phyloP scores from a whole-genome alignment of 768 basidiomycete species.

The Boletus huronensis region DNA sequence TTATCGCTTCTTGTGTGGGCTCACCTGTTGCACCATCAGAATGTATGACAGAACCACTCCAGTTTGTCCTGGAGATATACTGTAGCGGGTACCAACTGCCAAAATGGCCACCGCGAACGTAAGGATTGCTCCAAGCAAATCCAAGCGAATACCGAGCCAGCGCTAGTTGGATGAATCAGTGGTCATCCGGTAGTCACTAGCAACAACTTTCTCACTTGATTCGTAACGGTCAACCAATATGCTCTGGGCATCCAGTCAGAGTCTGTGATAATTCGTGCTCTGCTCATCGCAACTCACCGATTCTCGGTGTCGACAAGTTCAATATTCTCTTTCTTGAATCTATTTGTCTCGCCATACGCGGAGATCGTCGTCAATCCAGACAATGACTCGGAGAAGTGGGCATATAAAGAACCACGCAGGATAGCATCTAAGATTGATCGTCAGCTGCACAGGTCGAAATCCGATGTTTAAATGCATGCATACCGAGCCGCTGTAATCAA shows the following conservation, averaged over 20 bases:
- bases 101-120: slow-evolving; percentile 80
- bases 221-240: slow-evolving; percentile 82
- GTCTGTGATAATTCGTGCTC: background rate
- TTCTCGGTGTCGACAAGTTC: slow-evolving; percentile 82
- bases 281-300: slow-evolving; percentile 39
- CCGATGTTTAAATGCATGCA: background rate
- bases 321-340: slow-evolving; percentile 76
- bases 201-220: slow-evolving; percentile 49
- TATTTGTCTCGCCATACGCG: slow-evolving; percentile 74
- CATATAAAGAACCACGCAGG: slow-evolving; percentile 82
- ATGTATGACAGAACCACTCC: slow-evolving; percentile 78
- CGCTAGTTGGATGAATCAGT: slow-evolving; percentile 37
- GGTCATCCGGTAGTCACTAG: background rate
- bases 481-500: slow-evolving; percentile 50
- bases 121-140: slow-evolving; percentile 69
- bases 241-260: slow-evolving; percentile 41
- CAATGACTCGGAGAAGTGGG: slow-evolving; percentile 89
- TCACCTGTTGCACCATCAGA: slow-evolving; percentile 70
- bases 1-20: slow-evolving; percentile 10
- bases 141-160: slow-evolving; percentile 90
- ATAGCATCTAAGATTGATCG: slow-evolving; percentile 56
- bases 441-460: background rate
- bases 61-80: slow-evolving; percentile 76
- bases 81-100: slow-evolving; percentile 67
- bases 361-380: slow-evolving; percentile 85